phyloP scores from a whole-genome alignment of 2,329 filamentous ascomycete species.

The Orbilia blumenaviensis region DNA sequence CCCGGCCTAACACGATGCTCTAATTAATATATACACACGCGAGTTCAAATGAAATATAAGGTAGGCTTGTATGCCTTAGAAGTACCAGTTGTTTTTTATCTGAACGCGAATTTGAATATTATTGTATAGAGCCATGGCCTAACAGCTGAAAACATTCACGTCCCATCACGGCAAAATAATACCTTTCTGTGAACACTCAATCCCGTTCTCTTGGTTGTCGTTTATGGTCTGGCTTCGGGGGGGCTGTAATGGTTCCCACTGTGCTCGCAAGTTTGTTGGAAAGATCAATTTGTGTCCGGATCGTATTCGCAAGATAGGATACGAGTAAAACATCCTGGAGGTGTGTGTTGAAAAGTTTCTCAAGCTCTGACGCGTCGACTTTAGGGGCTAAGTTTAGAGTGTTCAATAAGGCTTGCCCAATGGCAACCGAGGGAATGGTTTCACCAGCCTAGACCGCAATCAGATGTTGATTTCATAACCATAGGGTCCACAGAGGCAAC shows the following conservation, averaged over 20 bases:
- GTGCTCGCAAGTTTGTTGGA: conserved; percentile 85
- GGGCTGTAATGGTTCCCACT: conserved; percentile 12
- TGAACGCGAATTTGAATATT: not conserved
- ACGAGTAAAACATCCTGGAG: conserved; percentile 98
- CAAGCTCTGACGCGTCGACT: conserved; percentile 87
- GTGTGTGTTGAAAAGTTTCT: conserved; percentile 99
- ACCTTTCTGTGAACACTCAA: not conserved
- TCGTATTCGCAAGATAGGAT: conserved; percentile 97
- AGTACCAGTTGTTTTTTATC: not conserved
- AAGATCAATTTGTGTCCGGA: conserved; percentile 97
- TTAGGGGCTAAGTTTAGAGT: conserved; percentile 92
- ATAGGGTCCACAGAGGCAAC: not conserved
- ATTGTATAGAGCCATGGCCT: not conserved
- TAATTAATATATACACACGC: not conserved
- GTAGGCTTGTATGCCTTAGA: not conserved
- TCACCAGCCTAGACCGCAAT: conserved; percentile 74
- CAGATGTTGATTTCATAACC: not conserved
- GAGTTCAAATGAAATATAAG: not conserved
- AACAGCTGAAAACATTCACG: not conserved
- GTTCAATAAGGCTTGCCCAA: conserved; percentile 95
- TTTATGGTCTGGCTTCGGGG: conserved; percentile 45
- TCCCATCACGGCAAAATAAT: not conserved
- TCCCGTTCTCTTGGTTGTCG: conserved; percentile 39
- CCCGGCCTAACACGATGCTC: too few species aligned
- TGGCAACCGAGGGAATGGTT: conserved; percentile 83